A percentile compares a stretch with the other conserved stretches of the same genome.
phyloP scores from a whole-genome alignment of 257 asterid species.

The Salvia rosmarinus region DNA sequence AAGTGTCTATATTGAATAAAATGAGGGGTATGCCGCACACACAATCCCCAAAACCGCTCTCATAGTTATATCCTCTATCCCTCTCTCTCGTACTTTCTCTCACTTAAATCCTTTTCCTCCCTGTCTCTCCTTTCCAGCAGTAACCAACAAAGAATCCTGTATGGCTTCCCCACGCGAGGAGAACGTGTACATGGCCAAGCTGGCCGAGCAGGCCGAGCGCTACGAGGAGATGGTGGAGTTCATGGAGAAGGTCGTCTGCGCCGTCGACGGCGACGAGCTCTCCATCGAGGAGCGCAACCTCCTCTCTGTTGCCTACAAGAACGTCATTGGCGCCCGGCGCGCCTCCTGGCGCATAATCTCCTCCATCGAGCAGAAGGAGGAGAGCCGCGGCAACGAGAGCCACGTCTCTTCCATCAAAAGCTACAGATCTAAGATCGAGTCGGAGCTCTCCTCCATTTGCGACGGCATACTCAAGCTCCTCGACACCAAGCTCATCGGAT shows the following conservation, averaged over 20 bases:
- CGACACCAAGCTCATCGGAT: conserved; percentile 52
- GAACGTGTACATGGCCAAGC: conserved; percentile 84
- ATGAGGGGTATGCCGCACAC: too few relatives aligned
- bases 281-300: conserved; percentile 64
- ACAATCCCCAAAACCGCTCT: conserved; percentile 32
- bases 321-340: conserved; percentile 62
- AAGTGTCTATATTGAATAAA: too few relatives aligned
- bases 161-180: conserved; percentile 88
- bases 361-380: conserved; percentile 64
- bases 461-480: conserved; percentile 58
- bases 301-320: conserved; percentile 59
- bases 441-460: conserved; percentile 49
- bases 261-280: conserved; percentile 63
- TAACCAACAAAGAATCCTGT: conserved; percentile 28
- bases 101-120: background rate
- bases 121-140: conserved; percentile 16
- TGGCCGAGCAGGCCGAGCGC: conserved; percentile 93
- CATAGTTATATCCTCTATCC: conserved; percentile 6
- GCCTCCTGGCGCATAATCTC: conserved; percentile 62
- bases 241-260: conserved; percentile 86
- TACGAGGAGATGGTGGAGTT: conserved; percentile 93
- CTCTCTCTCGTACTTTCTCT: conserved; percentile 1
- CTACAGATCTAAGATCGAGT: conserved; percentile 64
- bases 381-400: conserved; percentile 60
- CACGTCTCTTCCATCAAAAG: conserved; percentile 55